Base-by-base conservation (phyloP, 805 yeast species). In the Cyberlindnera japonica region DNA sequence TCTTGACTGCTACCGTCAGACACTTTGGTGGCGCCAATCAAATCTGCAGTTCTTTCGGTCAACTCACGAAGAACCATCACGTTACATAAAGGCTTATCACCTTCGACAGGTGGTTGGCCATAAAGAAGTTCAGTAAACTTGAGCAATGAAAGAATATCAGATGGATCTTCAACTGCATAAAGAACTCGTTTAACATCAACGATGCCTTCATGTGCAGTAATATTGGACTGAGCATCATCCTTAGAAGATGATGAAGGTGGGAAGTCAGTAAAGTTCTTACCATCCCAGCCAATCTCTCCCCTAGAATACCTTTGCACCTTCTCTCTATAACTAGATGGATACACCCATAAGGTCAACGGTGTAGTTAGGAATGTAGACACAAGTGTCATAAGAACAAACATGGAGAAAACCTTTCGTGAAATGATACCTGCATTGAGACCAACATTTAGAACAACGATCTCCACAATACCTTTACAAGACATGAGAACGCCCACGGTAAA, bases 381-480 rank as follows among this genome's bases (percentile, higher is more conserved):
- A 44, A 85, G 67, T 0, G 95, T 89, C 95, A 85, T 85, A 27
- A 85, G 77, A 41, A 85, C 76, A 55, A 85, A 83, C 90, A 85
- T 85, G 14, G 90, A 81, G 58, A 77, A 85, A 2, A 80, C 79
- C 45, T 75, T 77, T 41, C 71, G 69, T 4, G 78, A 67, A 37
- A 85, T 77, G 39, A 85, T 85, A 0, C 75, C 75, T 5, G 93
- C 83, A 45, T 75, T 78, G 40, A 83, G 68, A 35, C 95, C 95
- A 18, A 82, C 78, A 30, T 76, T 79, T 48, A 84, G 67, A 16
- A 84, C 93, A 30, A 84, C 90, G 57, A 84, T 81, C 61, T 84
- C 95, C 18, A 84, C 93, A 48, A 84, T 83, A 61, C 95, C 95
- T 61, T 85, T 85, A 70, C 95, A 85, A 6, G 91, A 83, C 93